These are phyloP conservation scores for Ascoidea rubescens DNA, from an alignment of 805 yeast genomes.

Conservation along the genomic window DNA sequence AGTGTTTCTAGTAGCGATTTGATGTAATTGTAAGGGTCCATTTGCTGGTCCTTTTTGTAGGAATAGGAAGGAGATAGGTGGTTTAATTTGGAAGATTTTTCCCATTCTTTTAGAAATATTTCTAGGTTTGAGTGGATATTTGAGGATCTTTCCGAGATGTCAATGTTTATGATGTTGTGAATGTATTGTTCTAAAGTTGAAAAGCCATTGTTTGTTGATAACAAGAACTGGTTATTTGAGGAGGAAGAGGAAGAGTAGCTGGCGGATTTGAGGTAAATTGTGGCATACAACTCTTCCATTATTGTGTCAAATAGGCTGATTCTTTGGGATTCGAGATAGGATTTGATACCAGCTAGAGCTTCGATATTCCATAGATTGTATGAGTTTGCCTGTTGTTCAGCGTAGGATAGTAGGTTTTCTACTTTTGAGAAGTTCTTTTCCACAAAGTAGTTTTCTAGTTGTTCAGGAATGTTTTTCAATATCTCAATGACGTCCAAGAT, in stretches of 20 bases:
- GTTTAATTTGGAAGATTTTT: constrained; percentile 2
- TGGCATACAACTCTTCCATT: constrained; percentile 61
- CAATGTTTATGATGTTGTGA: constrained; percentile 42
- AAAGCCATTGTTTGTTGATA: constrained; percentile 15
- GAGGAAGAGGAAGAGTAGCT: constrained; percentile 12
- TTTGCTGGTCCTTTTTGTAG: constrained; percentile 21
- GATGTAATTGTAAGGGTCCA: constrained; percentile 40
- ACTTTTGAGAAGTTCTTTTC: constrained; percentile 59
- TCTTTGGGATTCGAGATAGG: constrained; percentile 39
- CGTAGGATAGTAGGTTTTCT: constrained; percentile 35
- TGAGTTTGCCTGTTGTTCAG: constrained; percentile 30
- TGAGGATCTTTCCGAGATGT: constrained; percentile 34
- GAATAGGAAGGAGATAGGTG: constrained; percentile 20
- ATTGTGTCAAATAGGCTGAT: constrained; percentile 54
- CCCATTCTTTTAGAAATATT: constrained; percentile 20
- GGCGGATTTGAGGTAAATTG: constrained; percentile 36
- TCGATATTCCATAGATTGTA: constrained; percentile 45
- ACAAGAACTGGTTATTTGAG: constrained; percentile 6
- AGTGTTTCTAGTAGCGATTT: constrained; percentile 40
- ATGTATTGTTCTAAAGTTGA: constrained; percentile 39
- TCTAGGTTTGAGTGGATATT: constrained; percentile 21
- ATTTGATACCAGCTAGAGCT: constrained; percentile 35
- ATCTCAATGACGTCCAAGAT: constrained; percentile 54
- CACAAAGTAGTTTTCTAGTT: constrained; percentile 53
- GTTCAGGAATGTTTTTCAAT: constrained; percentile 42